phyloP scores from a whole-genome alignment of 352 stramenopile species.

The Phytophthora europaea region DNA sequence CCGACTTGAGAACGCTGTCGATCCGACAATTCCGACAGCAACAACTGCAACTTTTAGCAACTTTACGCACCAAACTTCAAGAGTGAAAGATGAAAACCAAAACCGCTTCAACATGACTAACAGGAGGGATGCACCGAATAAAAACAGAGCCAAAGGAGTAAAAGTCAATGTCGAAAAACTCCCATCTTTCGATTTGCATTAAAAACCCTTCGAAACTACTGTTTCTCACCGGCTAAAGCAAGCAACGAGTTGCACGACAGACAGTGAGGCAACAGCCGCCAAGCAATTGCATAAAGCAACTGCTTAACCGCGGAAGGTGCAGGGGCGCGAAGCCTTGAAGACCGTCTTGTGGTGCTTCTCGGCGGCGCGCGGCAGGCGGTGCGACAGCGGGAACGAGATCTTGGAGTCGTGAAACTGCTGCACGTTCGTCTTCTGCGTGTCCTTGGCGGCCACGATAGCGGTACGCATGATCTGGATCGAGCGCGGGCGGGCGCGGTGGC shows the following conservation, averaged over 20 bases:
- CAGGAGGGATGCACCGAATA: not conserved
- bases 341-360: slow-evolving; percentile 97
- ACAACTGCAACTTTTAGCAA: slow-evolving; percentile 28
- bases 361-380: slow-evolving; percentile 94
- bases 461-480: slow-evolving; percentile 99
- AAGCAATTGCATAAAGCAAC: slow-evolving; percentile 15
- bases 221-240: slow-evolving; percentile 4
- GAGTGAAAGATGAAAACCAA: not conserved
- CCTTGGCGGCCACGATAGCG: slow-evolving; percentile 94
- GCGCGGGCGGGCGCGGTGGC: slow-evolving; percentile 96
- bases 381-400: slow-evolving; percentile 99
- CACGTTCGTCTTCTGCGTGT: slow-evolving; percentile 97
- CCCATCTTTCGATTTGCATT: slow-evolving; percentile 55
- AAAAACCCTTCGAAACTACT: slow-evolving; percentile 21
- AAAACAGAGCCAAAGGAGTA: too few relatives aligned
- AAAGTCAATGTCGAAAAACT: slow-evolving; percentile 47
- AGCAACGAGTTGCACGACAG: not conserved
- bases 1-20: slow-evolving; percentile 22
- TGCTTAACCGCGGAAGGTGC: slow-evolving; percentile 98
- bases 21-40: slow-evolving; percentile 38
- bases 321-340: slow-evolving; percentile 97
- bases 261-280: slow-evolving; percentile 11
- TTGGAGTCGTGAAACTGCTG: slow-evolving; percentile 98
- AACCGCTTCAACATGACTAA: not conserved
- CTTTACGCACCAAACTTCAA: slow-evolving; percentile 9